phyloP scores from a whole-genome alignment of 1,139 yeast species.

The Yamadazyma pseudoaaseri region DNA sequence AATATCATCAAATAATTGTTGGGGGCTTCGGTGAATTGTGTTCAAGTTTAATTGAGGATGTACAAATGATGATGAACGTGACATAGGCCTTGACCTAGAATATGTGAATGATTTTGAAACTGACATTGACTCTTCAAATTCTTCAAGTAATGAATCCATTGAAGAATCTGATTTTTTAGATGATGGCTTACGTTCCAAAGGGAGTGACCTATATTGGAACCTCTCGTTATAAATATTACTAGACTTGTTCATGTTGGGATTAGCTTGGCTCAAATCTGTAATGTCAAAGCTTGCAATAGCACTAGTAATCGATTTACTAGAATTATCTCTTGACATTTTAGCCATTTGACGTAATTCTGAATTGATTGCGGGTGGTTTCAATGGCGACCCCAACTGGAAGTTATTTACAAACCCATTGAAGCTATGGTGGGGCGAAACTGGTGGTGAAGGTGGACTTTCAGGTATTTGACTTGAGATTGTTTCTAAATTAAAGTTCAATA shows the following conservation, averaged over 20 bases:
- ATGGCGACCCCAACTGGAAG: conserved; percentile 10
- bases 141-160: conserved; percentile 53
- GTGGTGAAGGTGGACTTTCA: conserved; percentile 49
- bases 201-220: too few relatives aligned
- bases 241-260: too few relatives aligned
- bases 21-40: background rate
- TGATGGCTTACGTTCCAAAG: too few relatives aligned
- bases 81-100: conserved; percentile 25
- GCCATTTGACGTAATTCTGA: conserved; percentile 10
- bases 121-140: conserved; percentile 45
- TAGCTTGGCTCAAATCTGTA: background rate
- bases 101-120: conserved; percentile 27
- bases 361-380: conserved; percentile 10
- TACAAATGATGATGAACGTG: conserved; percentile 24
- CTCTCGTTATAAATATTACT: too few relatives aligned
- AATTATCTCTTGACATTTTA: conserved; percentile 16
- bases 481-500: conserved; percentile 12
- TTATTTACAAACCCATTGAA: conserved; percentile 7
- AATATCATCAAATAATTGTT: background rate
- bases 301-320: conserved; percentile 25
- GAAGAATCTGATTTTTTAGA: conserved; percentile 37
- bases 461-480: conserved; percentile 30
- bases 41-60: conserved; percentile 5
- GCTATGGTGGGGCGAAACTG: conserved; percentile 35
- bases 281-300: conserved; percentile 34